phyloP scores from a whole-genome alignment of 305 asterid genomes.

The Fraxinus ornus region DNA sequence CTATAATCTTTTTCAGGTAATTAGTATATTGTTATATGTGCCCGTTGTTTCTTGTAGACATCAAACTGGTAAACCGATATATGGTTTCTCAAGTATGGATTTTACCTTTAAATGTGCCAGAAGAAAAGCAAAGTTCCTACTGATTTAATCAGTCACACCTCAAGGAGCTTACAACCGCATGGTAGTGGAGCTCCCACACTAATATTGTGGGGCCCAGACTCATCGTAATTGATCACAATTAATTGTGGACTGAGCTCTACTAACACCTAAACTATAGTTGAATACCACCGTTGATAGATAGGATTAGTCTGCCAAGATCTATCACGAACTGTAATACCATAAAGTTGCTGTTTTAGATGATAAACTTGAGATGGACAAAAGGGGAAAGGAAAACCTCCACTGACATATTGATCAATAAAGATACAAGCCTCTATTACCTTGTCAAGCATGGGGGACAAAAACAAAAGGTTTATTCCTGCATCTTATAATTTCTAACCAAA shows the following conservation, averaged over 20 bases:
- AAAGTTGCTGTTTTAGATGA: not conserved
- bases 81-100: not conserved
- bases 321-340: not conserved
- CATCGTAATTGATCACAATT: not conserved
- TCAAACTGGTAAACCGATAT: not conserved
- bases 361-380: not conserved
- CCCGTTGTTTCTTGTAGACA: not conserved
- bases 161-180: slow-evolving; percentile 28
- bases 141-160: slow-evolving; percentile 25
- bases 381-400: not conserved
- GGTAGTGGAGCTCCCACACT: not conserved
- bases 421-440: not conserved
- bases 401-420: not conserved
- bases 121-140: slow-evolving; percentile 26
- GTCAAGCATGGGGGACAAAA: not conserved
- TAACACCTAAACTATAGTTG: not conserved
- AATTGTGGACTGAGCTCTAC: not conserved
- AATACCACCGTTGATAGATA: not conserved
- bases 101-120: not conserved
- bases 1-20: slow-evolving; percentile 28
- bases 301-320: not conserved
- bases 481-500: not conserved
- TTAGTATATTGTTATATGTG: not conserved
- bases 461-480: not conserved
- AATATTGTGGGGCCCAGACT: not conserved